These are phyloP conservation scores for Fusarium verticillioides DNA, from an alignment of 2,329 filamentous ascomycete genomes.

Conservation along the genomic window DNA sequence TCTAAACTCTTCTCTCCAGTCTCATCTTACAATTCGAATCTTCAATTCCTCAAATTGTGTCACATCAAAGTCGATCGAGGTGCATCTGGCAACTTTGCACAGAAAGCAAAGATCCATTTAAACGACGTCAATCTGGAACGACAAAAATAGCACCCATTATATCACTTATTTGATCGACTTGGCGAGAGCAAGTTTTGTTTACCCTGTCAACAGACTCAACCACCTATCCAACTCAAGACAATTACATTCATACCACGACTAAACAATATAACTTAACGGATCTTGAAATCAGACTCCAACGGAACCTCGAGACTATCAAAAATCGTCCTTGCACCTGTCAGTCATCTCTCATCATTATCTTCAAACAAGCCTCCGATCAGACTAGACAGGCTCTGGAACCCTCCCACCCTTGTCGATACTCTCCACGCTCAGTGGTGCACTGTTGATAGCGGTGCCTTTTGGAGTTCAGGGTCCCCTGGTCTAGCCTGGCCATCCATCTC, in stretches of 20 bases:
- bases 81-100: slow-evolving; percentile 1
- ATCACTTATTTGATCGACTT: slow-evolving; percentile 24
- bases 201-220: slow-evolving; percentile 11
- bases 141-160: slow-evolving; percentile 27
- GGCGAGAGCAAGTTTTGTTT: slow-evolving; percentile 27
- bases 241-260: background rate
- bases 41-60: slow-evolving; percentile 1
- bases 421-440: slow-evolving; percentile 24
- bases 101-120: background rate
- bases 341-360: slow-evolving; percentile 21
- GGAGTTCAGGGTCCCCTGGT: slow-evolving; percentile 34
- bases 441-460: slow-evolving; percentile 31
- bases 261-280: background rate
- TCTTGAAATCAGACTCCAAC: background rate
- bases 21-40: slow-evolving; percentile 4
- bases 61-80: background rate
- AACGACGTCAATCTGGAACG: slow-evolving; percentile 8
- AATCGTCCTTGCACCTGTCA: slow-evolving; percentile 17
- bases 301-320: slow-evolving; percentile 3
- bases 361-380: slow-evolving; percentile 31
- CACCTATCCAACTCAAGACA: background rate
- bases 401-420: slow-evolving; percentile 19
- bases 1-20: background rate
- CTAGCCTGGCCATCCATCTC: slow-evolving; percentile 37
- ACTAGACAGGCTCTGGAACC: slow-evolving; percentile 17